phyloP scores from a whole-genome alignment of 306 rosid species.

The Citrullus mucosospermus region DNA sequence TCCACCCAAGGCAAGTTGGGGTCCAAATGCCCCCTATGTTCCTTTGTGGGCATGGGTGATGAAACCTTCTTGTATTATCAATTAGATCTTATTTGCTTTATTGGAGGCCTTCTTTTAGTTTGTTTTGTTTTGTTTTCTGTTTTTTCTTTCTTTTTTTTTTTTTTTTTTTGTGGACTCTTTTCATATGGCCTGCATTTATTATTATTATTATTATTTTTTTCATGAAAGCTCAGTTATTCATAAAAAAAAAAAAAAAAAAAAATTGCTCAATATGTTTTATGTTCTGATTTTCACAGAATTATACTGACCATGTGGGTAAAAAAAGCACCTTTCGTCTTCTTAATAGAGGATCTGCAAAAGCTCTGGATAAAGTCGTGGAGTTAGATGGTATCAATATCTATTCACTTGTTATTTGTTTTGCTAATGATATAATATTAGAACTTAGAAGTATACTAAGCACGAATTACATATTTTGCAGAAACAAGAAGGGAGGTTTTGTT shows the following conservation, averaged over 20 bases:
- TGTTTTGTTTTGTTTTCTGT: too few relatives aligned
- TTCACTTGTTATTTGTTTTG: background rate
- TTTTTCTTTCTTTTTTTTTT: too few relatives aligned
- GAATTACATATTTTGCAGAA: conserved; percentile 36
- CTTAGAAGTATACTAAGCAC: conserved; percentile 15
- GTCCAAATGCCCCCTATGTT: too few relatives aligned
- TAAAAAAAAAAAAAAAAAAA: too few relatives aligned
- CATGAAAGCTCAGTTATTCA: background rate
- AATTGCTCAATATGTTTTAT: conserved; percentile 7
- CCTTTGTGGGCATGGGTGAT: too few relatives aligned
- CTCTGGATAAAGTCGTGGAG: conserved; percentile 85
- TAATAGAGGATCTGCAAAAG: conserved; percentile 94
- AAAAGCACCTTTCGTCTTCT: conserved; percentile 92
- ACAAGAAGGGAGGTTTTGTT: conserved; percentile 81
- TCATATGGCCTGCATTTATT: too few relatives aligned
- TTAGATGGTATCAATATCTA: conserved; percentile 58
- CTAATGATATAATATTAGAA: conserved; percentile 3
- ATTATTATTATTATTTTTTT: too few relatives aligned
- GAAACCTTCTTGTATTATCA: too few relatives aligned
- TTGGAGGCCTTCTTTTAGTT: background rate
- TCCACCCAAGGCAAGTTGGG: too few relatives aligned
- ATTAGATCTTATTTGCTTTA: background rate
- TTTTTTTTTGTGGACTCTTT: too few relatives aligned
- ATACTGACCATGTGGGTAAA: conserved; percentile 65
- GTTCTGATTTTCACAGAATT: conserved; percentile 45